A percentile compares a stretch with the other conserved stretches of the same genome.
These are phyloP conservation scores for Xylariaceae sp. DNA, from an alignment of 2,329 filamentous ascomycete species.

Conservation along the genomic window DNA sequence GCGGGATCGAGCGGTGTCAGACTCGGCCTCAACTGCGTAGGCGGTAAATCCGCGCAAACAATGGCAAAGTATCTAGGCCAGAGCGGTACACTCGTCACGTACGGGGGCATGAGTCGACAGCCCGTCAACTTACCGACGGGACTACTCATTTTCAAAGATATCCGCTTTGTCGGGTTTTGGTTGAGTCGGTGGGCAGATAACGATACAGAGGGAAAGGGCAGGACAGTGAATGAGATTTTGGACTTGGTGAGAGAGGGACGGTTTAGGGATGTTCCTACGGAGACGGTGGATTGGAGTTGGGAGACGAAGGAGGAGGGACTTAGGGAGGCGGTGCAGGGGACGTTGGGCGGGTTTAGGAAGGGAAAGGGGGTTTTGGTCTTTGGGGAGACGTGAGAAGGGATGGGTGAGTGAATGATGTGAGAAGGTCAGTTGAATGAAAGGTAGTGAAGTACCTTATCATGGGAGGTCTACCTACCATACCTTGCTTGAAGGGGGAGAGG, in stretches of 20 bases:
- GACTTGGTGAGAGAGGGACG: slow-evolving; percentile 68
- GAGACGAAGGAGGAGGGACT: slow-evolving; percentile 69
- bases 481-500: too few species aligned
- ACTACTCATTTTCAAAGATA: slow-evolving; percentile 87
- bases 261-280: slow-evolving; percentile 80
- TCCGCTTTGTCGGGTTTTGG: slow-evolving; percentile 92
- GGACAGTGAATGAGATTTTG: slow-evolving; percentile 81
- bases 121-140: slow-evolving; percentile 78
- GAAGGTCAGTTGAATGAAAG: neutral
- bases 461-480: too few species aligned
- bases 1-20: slow-evolving; percentile 64
- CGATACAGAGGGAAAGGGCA: slow-evolving; percentile 68
- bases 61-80: slow-evolving; percentile 70
- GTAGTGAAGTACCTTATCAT: too few species aligned
- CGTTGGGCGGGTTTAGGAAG: slow-evolving; percentile 75
- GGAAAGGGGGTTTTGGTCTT: slow-evolving; percentile 93
- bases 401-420: neutral
- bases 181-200: slow-evolving; percentile 82
- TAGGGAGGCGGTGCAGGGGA: slow-evolving; percentile 72
- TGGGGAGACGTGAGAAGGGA: slow-evolving; percentile 45
- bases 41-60: slow-evolving; percentile 75
- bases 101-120: slow-evolving; percentile 91
- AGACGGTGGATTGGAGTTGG: slow-evolving; percentile 78
- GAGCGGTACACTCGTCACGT: slow-evolving; percentile 78
- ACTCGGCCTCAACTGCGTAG: slow-evolving; percentile 88